These are phyloP conservation scores for Calocera cornea DNA, from an alignment of 768 basidiomycete species.

Conservation along the genomic window DNA sequence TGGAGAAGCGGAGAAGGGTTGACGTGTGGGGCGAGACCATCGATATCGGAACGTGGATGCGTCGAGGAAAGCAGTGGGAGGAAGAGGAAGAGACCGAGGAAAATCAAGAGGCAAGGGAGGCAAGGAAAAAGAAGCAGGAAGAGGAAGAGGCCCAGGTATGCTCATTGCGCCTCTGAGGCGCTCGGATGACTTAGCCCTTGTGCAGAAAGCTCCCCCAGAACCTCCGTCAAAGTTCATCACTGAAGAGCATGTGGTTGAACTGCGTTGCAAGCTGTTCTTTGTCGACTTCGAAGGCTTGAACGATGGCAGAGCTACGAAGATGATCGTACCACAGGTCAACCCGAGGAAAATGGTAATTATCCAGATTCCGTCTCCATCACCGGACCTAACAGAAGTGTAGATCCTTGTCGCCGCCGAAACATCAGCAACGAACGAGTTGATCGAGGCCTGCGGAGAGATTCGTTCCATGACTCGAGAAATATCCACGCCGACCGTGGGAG, in stretches of 20 bases:
- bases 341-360: slow-evolving; percentile 75
- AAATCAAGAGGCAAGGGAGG: slow-evolving; percentile 42
- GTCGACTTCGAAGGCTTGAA: slow-evolving; percentile 95
- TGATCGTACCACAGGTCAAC: slow-evolving; percentile 90
- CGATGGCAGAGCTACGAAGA: slow-evolving; percentile 93
- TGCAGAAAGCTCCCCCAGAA: slow-evolving; percentile 60
- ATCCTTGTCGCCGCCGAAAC: slow-evolving; percentile 74
- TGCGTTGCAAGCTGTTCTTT: slow-evolving; percentile 77
- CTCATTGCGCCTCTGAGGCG: not conserved
- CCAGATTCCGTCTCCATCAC: not conserved
- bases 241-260: slow-evolving; percentile 57
- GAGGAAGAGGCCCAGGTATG: slow-evolving; percentile 72
- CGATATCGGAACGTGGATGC: slow-evolving; percentile 91
- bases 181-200: slow-evolving; percentile 3
- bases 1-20: slow-evolving; percentile 81
- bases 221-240: slow-evolving; percentile 84
- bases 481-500: slow-evolving; percentile 59
- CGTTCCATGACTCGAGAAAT: slow-evolving; percentile 89
- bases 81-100: slow-evolving; percentile 75
- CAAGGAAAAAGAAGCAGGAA: slow-evolving; percentile 48
- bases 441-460: slow-evolving; percentile 68
- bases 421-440: slow-evolving; percentile 53
- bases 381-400: slow-evolving; percentile 29
- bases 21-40: slow-evolving; percentile 94
- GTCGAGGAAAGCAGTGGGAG: slow-evolving; percentile 81